Evolutionary conservation across 1,139 yeast genomes (phyloP).

Genomic region (Suhomyces coccinellae): DNA sequence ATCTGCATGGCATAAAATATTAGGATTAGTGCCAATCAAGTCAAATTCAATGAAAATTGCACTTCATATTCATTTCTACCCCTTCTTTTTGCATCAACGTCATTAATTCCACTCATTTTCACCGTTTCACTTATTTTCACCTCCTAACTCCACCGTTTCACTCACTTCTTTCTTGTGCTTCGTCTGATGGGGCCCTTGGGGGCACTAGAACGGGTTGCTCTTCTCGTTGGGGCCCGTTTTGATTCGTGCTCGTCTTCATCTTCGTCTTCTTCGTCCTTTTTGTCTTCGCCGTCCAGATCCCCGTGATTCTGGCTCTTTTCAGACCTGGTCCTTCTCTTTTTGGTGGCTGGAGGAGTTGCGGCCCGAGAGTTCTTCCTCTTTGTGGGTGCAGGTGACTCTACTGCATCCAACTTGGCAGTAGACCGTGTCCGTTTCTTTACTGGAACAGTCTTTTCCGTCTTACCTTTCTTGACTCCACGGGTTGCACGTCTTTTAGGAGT

Average conservation of each 20-base stretch:
- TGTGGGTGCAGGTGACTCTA: slow-evolving; percentile 13
- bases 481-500: not conserved
- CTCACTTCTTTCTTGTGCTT: slow-evolving; percentile 27
- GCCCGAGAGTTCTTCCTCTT: slow-evolving; percentile 16
- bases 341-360: slow-evolving; percentile 14
- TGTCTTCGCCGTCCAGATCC: slow-evolving; percentile 9
- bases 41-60: no score
- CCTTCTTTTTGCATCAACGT: no score
- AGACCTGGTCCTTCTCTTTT: slow-evolving; percentile 28
- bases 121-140: not conserved
- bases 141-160: not conserved
- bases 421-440: slow-evolving; percentile 33
- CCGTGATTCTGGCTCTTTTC: slow-evolving; percentile 23
- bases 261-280: slow-evolving; percentile 10
- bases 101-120: not conserved
- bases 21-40: no score
- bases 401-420: slow-evolving; percentile 23
- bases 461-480: slow-evolving; percentile 2
- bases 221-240: slow-evolving; percentile 17
- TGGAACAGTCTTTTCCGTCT: slow-evolving; percentile 12
- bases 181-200: slow-evolving; percentile 25
- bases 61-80: no score
- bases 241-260: slow-evolving; percentile 12
- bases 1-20: no score
- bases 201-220: slow-evolving; percentile 26